Evolutionary conservation across 2,329 filamentous ascomycete genomes (phyloP), one percentile per base, ranked within the genome.

Genomic region (Penicillium hesseltinei): DNA sequence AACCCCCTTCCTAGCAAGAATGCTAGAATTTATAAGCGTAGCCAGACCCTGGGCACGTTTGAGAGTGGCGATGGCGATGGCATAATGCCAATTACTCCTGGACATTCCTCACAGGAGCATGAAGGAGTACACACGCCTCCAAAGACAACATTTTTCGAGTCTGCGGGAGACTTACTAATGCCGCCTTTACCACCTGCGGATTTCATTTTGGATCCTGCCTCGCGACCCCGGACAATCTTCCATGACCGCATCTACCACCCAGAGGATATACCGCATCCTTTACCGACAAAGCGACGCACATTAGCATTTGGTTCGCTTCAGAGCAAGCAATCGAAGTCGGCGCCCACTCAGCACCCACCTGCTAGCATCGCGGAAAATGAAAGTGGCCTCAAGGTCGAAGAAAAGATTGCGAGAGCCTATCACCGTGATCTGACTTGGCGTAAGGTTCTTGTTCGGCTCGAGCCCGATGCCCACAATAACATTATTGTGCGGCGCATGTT

Each of bases 381-480:
- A 46, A 72, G 68, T 51, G 76, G 75, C 62, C 92, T 97, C 86
- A 91, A 90, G 61, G 92, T 97, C 0, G 94, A 99, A 74, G 94
- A 99, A 74, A 97, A 97, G 76, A 99, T 99, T 64, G 94, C 94
- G 2, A 85, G 94, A 46, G 94, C 92, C 15, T 99, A 99, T 76
- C 94, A 99, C 73, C 86, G 87, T 13, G 91, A 91, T 62, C 77
- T 99, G 21, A 90, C 91, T 1, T 99, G 94, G 94, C 89, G 94
- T 45, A 99, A 99, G 72, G 94, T 99, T 1, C 84, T 99, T 4
- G 94, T 99, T 15, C 89, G 94, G 53, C 81, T 99, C 2, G 93
- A 99, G 71, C 94, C 94, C 0, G 94, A 99, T 75, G 94, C 94
- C 0, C 94, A 99, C 78, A 99, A 99, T 76, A 99, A 99, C 74